Conservation (phyloP, 306 rosid genomes). For the Prunus kanzakura region DNA sequence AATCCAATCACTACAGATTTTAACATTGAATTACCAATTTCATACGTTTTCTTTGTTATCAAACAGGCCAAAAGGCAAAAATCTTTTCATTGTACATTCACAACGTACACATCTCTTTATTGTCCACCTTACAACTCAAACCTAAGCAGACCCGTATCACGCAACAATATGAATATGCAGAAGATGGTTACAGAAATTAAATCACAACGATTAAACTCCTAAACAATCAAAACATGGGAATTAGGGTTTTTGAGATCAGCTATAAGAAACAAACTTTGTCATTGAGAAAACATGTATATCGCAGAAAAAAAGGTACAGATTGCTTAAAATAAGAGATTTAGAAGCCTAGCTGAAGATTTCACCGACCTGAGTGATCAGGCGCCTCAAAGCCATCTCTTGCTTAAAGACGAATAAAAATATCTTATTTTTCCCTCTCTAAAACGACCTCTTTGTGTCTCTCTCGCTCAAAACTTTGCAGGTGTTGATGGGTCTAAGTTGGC, state of each 20-base stretch:
- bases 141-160: background rate
- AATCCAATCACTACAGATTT: background rate
- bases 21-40: background rate
- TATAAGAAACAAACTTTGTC: background rate
- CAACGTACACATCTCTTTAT: background rate
- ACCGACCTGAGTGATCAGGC: conserved; percentile 62
- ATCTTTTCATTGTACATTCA: background rate
- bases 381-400: conserved; percentile 58
- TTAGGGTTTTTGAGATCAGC: conserved; percentile 38
- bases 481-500: background rate
- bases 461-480: background rate
- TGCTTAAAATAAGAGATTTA: background rate
- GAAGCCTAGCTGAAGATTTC: background rate
- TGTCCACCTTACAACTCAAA: background rate
- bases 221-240: background rate
- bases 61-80: too few species aligned
- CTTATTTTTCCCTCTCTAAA: background rate
- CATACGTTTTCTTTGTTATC: background rate
- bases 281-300: background rate
- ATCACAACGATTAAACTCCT: background rate
- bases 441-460: background rate
- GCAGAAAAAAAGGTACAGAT: background rate
- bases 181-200: background rate
- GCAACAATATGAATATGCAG: background rate
- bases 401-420: conserved; percentile 12